phyloP scores from a whole-genome alignment of 1,139 yeast genomes.

The Kodamaea ohmeri region DNA sequence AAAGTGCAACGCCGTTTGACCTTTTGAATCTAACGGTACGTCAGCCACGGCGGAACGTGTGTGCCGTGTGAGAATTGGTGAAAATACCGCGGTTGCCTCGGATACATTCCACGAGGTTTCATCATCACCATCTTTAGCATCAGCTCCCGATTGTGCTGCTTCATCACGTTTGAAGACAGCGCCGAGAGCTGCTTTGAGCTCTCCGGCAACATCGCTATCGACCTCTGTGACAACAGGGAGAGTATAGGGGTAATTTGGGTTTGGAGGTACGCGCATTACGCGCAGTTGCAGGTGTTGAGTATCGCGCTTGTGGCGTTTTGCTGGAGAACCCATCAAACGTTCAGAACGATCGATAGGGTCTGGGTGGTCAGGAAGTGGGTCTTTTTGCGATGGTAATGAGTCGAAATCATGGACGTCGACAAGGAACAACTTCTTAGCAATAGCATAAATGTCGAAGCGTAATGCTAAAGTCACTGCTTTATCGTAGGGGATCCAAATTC shows the following conservation, averaged over 20 bases:
- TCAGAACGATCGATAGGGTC: too few species aligned
- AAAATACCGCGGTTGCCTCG: conserved; percentile 18
- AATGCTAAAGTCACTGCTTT: conserved; percentile 42
- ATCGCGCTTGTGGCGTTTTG: conserved; percentile 3
- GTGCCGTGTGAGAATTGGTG: conserved; percentile 16
- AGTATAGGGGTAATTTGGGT: conserved; percentile 20
- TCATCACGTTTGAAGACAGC: conserved; percentile 23
- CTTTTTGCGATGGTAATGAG: conserved; percentile 32
- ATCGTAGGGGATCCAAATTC: conserved; percentile 48
- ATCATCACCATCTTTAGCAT: too few species aligned
- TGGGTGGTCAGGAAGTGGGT: too few species aligned
- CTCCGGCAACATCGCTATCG: conserved; percentile 19
- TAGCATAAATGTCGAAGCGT: conserved; percentile 41
- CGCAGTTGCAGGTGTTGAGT: not conserved
- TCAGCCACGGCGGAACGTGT: conserved; percentile 23
- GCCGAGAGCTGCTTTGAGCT: conserved; percentile 21
- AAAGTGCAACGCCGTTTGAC: conserved; percentile 48
- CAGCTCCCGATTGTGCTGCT: too few species aligned
- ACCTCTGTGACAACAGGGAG: conserved; percentile 20
- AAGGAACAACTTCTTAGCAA: conserved; percentile 39
- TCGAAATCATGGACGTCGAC: conserved; percentile 49
- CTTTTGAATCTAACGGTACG: conserved; percentile 40
- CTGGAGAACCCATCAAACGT: conserved; percentile 6
- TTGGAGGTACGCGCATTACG: not conserved
- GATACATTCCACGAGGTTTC: conserved; percentile 6